phyloP scores from a whole-genome alignment of 345 rosid species.

The Corchorus capsularis region DNA sequence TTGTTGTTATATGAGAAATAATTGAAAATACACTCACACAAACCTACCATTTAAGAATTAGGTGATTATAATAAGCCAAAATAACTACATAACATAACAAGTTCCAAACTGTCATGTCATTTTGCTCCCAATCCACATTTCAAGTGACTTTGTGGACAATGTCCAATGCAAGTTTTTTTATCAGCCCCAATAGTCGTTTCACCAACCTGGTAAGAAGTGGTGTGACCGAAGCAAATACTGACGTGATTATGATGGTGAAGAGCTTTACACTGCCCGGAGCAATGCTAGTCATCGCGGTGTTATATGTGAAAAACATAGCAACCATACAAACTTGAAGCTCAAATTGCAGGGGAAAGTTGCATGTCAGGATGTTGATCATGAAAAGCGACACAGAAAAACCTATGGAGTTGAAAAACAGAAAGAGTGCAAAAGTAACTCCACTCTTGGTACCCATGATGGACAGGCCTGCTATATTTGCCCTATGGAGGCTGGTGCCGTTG shows the following conservation, averaged over 20 bases:
- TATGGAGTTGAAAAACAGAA: slow-evolving; percentile 46
- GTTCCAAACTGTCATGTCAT: not conserved
- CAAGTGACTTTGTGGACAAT: not conserved
- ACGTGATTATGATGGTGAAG: slow-evolving; percentile 26
- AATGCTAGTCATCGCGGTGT: slow-evolving; percentile 34
- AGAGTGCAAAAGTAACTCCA: slow-evolving; percentile 26
- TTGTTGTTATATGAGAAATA: too few species aligned
- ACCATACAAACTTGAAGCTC: slow-evolving; percentile 34
- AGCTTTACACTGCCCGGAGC: slow-evolving; percentile 36
- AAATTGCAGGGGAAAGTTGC: slow-evolving; percentile 50
- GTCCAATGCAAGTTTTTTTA: not conserved
- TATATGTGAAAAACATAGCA: slow-evolving; percentile 41
- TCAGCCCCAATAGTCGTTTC: not conserved
- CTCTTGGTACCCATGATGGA: slow-evolving; percentile 41
- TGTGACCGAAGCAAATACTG: slow-evolving; percentile 28
- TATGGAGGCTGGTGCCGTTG: slow-evolving; percentile 24
- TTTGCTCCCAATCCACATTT: not conserved
- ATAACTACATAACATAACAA: not conserved
- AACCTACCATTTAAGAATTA: not conserved
- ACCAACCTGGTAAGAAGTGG: not conserved
- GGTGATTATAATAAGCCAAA: not conserved
- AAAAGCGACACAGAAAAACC: slow-evolving; percentile 48
- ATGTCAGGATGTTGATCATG: slow-evolving; percentile 52
- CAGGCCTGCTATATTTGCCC: slow-evolving; percentile 37
- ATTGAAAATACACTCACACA: not conserved